Base-by-base conservation (phyloP, 371 early-diverging fungal genomes). In the Mycotypha africana region DNA sequence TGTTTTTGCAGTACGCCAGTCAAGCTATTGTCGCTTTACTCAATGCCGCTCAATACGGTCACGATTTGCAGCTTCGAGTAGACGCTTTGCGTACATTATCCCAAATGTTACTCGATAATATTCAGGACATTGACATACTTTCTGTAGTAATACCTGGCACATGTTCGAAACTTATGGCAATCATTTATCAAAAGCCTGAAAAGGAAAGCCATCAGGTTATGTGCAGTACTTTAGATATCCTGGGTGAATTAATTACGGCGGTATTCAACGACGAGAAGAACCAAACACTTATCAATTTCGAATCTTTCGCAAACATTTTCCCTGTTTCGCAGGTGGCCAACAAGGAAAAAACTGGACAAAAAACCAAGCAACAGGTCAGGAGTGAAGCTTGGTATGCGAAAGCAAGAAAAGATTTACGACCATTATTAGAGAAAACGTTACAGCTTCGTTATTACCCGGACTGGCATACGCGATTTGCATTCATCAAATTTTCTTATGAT, bases 191-290 rank as follows among this genome's bases (percentile, higher is more conserved):
- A 36, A 66, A 66, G 26, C 51, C 62, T 21, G 67, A 66, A 15
- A 78, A 78, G 28, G 74, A 76, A 41, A 68, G 70, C 23, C 80
- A 79, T 36, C 53, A 49, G 10, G 40, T 82, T 4, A 48, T 76
- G 2, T 67, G 60, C 9, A 49, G 43, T 9, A 47, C 65, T 8
- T 33, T 82, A 10, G 58, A 60, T 21, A 42, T 63, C 0, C 51
- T 79, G 2, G 67, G 61, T 2, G 62, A 66, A 14, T 14, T 76
- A 14, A 63, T 78, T 14, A 17, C 42, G 6, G 36, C 35, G 14
- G 69, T 67, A 1, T 48, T 78, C 62, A 26, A 35, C 1, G 76
- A 79, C 45, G 53, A 58, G 6, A 26, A 26, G 3, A 74, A 69
- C 17, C 20, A 38, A 1, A 54, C 51, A 9, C n/a, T 50, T 2